Conservation (phyloP, 1,284 basidiomycete genomes). For the Rhodotorula sp. region DNA sequence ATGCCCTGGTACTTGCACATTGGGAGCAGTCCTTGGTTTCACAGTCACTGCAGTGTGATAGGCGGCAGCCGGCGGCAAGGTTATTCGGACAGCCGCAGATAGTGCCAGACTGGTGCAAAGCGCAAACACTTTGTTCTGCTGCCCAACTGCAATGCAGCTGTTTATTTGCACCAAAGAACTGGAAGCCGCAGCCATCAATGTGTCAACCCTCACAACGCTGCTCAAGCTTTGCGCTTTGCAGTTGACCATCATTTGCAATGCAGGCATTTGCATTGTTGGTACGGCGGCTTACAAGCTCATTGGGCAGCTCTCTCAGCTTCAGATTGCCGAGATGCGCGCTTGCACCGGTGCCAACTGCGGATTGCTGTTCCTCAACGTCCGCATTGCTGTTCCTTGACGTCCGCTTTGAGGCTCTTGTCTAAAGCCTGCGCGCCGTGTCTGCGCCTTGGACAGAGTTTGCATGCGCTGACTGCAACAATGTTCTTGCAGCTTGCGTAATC, state of each 20-base stretch:
- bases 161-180: constrained; percentile 57
- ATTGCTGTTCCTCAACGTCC: constrained; percentile 59
- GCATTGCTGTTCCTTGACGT: constrained; percentile 60
- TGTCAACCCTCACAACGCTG: constrained; percentile 70
- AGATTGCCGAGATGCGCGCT: constrained; percentile 80
- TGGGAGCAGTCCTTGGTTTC: constrained; percentile 72
- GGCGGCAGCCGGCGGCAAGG: constrained; percentile 66
- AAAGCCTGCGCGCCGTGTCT: constrained; percentile 56
- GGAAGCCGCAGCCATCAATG: constrained; percentile 80
- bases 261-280: constrained; percentile 75
- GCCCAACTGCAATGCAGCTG: constrained; percentile 14
- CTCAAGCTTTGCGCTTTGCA: constrained; percentile 73
- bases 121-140: constrained; percentile 55
- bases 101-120: constrained; percentile 71
- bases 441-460: constrained; percentile 53
- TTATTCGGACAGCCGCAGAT: constrained; percentile 78
- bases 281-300: constrained; percentile 76
- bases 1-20: constrained; percentile 50
- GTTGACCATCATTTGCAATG: constrained; percentile 76
- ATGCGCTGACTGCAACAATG: constrained; percentile 55
- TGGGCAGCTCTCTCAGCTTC: constrained; percentile 68
- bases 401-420: constrained; percentile 73
- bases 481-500: constrained; percentile 58
- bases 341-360: constrained; percentile 78
- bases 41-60: constrained; percentile 85